Evolutionary conservation across 2,329 filamentous ascomycete species (phyloP), one percentile per base, ranked within the genome.

Genomic region (Stenocarpella maydis): DNA sequence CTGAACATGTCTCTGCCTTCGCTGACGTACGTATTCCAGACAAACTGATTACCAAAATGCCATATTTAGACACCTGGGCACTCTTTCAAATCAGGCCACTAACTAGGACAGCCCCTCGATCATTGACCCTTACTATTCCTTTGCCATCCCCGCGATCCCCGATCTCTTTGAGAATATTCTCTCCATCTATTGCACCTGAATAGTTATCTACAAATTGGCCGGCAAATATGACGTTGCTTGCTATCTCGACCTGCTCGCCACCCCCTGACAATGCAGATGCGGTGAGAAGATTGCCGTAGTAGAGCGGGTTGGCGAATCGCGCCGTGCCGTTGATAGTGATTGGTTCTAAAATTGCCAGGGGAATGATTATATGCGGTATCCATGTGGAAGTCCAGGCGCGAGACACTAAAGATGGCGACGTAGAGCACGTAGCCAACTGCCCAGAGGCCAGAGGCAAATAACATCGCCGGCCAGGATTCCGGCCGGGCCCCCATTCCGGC

Each of bases 311-410:
- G 1, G 68, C 65, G n/a, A 70, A 63, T 0, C 69, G 54, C 6
- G 60, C 65, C 3, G 71, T 72, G 45, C 67, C 58, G 17, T 69
- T 70, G 37, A 52, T 65, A 5, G 31, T 52, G 24, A 74, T 69
- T 3, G 75, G 75, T 47, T n/a, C n/a, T n/a, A n/a, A n/a, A n/a
- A n/a, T n/a, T 74, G 73, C 75, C 74, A 76, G 74, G 60, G 2
- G 66, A 68, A 53, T 76, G 76, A 7, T 71, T 69, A 49, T 73
- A 76, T 17, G 55, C 65, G 0, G 74, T 75, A 6, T 74, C 75
- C 43, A 60, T 41, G 37, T 68, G 66, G n/a, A 68, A 64, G 9
- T 63, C 26, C 15, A 68, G 45, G 8, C 66, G 66, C 21, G 55
- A 60, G 31, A 68, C 34, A 21, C 53, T 47, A 24, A 68, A 54